phyloP scores from a whole-genome alignment of 139 green algal species.

The Cymbomonas tetramitiformis region DNA sequence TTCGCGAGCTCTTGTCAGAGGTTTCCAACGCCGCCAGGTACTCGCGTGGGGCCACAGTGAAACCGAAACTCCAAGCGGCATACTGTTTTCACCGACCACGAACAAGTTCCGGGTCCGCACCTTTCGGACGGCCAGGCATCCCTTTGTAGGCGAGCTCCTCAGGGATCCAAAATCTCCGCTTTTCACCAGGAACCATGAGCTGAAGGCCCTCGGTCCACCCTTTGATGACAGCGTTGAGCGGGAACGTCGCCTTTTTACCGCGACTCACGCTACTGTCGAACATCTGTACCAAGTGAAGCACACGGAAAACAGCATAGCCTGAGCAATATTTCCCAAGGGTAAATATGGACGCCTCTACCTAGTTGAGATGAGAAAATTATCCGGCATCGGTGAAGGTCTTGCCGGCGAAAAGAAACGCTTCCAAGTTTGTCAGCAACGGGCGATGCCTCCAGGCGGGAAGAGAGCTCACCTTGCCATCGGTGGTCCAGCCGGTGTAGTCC shows the following conservation, averaged over 20 bases:
- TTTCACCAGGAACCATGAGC: conserved; percentile 2
- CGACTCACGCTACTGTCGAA: conserved; percentile 6
- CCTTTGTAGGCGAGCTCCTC: conserved; percentile 2
- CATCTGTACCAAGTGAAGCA: conserved; percentile 6
- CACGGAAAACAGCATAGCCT: background rate
- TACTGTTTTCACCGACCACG: too few relatives aligned
- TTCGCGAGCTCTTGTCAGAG: too few relatives aligned
- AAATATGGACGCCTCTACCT: conserved; percentile 1
- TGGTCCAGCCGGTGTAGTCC: conserved; percentile 15
- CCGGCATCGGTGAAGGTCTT: too few relatives aligned
- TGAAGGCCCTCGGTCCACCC: conserved; percentile 5
- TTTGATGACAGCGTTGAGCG: conserved; percentile 1
- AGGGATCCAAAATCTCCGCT: conserved; percentile 5
- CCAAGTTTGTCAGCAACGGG: too few relatives aligned
- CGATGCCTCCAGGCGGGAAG: too few relatives aligned
- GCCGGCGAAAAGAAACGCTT: too few relatives aligned
- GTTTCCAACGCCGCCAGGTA: too few relatives aligned
- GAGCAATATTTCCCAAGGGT: background rate
- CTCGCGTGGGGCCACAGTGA: too few relatives aligned
- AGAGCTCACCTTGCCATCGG: too few relatives aligned
- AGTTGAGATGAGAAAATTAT: background rate
- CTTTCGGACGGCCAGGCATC: background rate
- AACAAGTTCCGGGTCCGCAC: too few relatives aligned
- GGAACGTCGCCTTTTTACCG: background rate
- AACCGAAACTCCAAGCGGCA: too few relatives aligned